Evolutionary conservation across 1,284 basidiomycete genomes (phyloP).

Genomic region (Papiliotrema laurentii): DNA sequence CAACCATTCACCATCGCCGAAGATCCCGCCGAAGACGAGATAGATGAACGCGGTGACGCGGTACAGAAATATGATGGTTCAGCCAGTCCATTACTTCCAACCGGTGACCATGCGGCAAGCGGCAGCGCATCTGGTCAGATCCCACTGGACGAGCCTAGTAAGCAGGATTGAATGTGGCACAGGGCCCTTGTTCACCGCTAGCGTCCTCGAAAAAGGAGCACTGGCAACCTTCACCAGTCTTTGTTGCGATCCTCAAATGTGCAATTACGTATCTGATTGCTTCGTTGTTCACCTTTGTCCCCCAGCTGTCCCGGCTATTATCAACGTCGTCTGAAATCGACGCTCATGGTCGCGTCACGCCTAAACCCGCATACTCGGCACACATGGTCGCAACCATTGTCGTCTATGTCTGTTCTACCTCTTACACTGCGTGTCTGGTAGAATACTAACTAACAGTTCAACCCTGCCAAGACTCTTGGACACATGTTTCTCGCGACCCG

Average conservation of each 20-base stretch:
- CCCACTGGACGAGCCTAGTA: too few relatives aligned
- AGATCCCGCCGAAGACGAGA: too few relatives aligned
- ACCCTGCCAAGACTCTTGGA: constrained; percentile 68
- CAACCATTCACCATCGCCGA: too few relatives aligned
- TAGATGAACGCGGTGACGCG: too few relatives aligned
- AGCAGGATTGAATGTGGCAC: too few relatives aligned
- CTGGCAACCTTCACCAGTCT: constrained; percentile 28
- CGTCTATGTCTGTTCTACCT: constrained; percentile 47
- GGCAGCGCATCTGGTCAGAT: too few relatives aligned
- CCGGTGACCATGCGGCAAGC: too few relatives aligned
- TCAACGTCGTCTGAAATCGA: constrained; percentile 52
- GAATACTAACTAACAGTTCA: too few relatives aligned
- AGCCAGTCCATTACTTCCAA: too few relatives aligned
- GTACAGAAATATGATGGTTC: too few relatives aligned
- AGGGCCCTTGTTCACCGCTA: too few relatives aligned
- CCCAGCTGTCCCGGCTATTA: constrained; percentile 47
- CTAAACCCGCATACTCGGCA: constrained; percentile 63
- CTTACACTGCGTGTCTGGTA: too few relatives aligned
- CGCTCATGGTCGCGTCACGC: constrained; percentile 43
- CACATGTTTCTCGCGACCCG: constrained; percentile 66
- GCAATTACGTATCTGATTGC: constrained; percentile 83
- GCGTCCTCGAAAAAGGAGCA: constrained; percentile 1
- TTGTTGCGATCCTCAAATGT: constrained; percentile 70
- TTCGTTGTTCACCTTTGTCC: constrained; percentile 87
- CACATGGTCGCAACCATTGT: constrained; percentile 88